phyloP scores from a whole-genome alignment of 2,329 filamentous ascomycete species.

The Myotisia sp. region DNA sequence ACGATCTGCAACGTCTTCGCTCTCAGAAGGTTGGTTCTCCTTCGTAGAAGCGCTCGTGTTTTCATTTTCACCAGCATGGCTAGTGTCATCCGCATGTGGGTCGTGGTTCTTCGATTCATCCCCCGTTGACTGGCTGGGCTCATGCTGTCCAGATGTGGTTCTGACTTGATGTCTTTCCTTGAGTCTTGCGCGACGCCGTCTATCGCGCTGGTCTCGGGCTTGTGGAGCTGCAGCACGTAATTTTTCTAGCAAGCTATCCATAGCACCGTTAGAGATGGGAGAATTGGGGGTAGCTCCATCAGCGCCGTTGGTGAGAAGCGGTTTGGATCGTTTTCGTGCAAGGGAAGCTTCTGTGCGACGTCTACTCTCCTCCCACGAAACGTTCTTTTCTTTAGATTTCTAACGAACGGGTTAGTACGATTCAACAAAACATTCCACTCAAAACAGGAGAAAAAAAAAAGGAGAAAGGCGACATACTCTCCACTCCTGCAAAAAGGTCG shows the following conservation, averaged over 20 bases:
- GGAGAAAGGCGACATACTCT: constrained; percentile 42
- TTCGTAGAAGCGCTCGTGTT: constrained; percentile 21
- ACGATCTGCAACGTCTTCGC: constrained; percentile 68
- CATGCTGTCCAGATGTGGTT: constrained; percentile 73
- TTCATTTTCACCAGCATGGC: constrained; percentile 25
- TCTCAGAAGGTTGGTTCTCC: constrained; percentile 30
- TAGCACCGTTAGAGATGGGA: constrained; percentile 68
- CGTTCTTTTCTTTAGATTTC: constrained; percentile 89
- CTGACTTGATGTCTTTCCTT: constrained; percentile 86
- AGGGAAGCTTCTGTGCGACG: constrained; percentile 81
- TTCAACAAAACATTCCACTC: too few species aligned
- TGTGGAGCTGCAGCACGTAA: constrained; percentile 84
- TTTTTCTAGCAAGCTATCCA: constrained; percentile 93
- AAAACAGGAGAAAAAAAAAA: constrained; percentile 5
- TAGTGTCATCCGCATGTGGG: constrained; percentile 31
- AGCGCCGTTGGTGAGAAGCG: constrained; percentile 49
- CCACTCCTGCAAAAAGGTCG: constrained; percentile 81
- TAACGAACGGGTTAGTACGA: constrained; percentile 16
- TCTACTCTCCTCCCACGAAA: constrained; percentile 63
- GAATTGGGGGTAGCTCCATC: constrained; percentile 41
- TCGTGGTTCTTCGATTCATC: constrained; percentile 46
- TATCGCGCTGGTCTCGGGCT: constrained; percentile 74
- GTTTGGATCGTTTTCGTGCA: constrained; percentile 60
- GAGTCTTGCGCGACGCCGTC: constrained; percentile 69
- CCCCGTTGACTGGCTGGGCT: constrained; percentile 49